A percentile compares a stretch with the other conserved stretches of the same genome.
Evolutionary conservation across 2,329 filamentous ascomycete genomes (phyloP).

Genomic region (Diaporthe caulivora): DNA sequence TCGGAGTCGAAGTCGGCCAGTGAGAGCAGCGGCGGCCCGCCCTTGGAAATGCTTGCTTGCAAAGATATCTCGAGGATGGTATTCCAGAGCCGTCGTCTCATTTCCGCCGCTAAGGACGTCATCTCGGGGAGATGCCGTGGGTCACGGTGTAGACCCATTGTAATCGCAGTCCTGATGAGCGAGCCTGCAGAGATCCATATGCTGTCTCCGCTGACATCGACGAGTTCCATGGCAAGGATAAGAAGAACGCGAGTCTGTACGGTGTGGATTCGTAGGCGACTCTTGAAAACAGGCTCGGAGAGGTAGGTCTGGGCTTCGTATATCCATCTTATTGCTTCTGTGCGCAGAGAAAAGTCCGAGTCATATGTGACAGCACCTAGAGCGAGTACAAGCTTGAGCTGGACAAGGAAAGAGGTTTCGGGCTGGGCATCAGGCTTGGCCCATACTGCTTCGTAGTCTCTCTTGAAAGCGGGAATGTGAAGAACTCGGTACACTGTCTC

Average conservation of each 20-base stretch:
- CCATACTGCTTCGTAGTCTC: slow-evolving; percentile 66
- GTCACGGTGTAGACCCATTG: slow-evolving; percentile 70
- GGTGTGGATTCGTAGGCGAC: slow-evolving; percentile 59
- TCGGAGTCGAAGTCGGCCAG: slow-evolving; percentile 62
- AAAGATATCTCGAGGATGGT: slow-evolving; percentile 68
- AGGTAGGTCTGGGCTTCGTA: slow-evolving; percentile 66
- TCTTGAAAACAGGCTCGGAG: slow-evolving; percentile 60
- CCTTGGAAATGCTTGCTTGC: slow-evolving; percentile 63
- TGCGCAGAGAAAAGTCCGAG: slow-evolving; percentile 57
- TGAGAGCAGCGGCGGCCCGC: slow-evolving; percentile 62
- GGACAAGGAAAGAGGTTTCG: slow-evolving; percentile 61
- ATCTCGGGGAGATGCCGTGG: slow-evolving; percentile 62
- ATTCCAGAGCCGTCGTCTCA: slow-evolving; percentile 68
- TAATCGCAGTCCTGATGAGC: slow-evolving; percentile 65
- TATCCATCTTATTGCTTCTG: slow-evolving; percentile 61
- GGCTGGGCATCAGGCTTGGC: slow-evolving; percentile 47
- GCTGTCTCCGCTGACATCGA: slow-evolving; percentile 62
- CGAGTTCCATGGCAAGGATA: slow-evolving; percentile 61
- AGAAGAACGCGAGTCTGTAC: slow-evolving; percentile 67
- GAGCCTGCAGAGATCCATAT: slow-evolving; percentile 65
- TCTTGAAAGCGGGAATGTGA: slow-evolving; percentile 68
- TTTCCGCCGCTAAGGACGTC: slow-evolving; percentile 62
- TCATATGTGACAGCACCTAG: slow-evolving; percentile 63
- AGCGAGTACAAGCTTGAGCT: slow-evolving; percentile 66
- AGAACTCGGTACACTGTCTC: slow-evolving; percentile 70